Percentiles rank a stretch among this genome's conserved stretches.
phyloP scores from a whole-genome alignment of 2,329 filamentous ascomycete genomes.

The Cordyceps javanica region DNA sequence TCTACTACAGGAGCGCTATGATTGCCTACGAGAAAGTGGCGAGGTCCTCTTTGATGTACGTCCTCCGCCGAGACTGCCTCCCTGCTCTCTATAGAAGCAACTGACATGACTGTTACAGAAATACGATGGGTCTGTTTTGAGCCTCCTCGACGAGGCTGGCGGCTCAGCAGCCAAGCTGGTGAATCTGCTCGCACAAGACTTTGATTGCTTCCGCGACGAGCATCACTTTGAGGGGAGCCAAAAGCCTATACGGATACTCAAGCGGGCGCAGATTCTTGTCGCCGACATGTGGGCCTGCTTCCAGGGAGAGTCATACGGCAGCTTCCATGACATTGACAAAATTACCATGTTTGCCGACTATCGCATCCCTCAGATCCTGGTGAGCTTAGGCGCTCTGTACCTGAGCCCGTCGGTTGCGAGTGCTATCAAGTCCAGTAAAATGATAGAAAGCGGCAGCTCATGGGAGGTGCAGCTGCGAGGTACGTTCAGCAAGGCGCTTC shows the following conservation, averaged over 20 bases:
- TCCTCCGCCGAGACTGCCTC: slow-evolving; percentile 3
- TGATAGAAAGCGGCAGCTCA: slow-evolving; percentile 62
- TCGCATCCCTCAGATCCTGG: slow-evolving; percentile 87
- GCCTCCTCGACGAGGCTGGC: slow-evolving; percentile 67
- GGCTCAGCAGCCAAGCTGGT: slow-evolving; percentile 79
- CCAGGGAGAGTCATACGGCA: slow-evolving; percentile 69
- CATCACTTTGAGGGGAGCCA: slow-evolving; percentile 65
- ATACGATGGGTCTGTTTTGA: slow-evolving; percentile 68
- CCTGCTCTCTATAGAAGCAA: neutral
- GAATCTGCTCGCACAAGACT: slow-evolving; percentile 76
- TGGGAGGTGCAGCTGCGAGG: slow-evolving; percentile 87
- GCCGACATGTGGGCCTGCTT: slow-evolving; percentile 98
- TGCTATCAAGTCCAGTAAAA: slow-evolving; percentile 57
- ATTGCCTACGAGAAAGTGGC: slow-evolving; percentile 77
- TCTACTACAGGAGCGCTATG: slow-evolving; percentile 68
- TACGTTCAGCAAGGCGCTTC: slow-evolving; percentile 26
- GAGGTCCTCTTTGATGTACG: slow-evolving; percentile 69
- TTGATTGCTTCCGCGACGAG: slow-evolving; percentile 82
- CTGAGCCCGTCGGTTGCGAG: slow-evolving; percentile 77
- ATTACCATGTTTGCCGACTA: slow-evolving; percentile 99
- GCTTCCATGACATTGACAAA: slow-evolving; percentile 85
- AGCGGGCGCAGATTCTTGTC: slow-evolving; percentile 91
- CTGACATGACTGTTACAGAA: slow-evolving; percentile 41
- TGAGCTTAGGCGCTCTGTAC: slow-evolving; percentile 72
- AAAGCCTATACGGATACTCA: slow-evolving; percentile 71